Percentiles rank a stretch among this genome's conserved stretches.
phyloP scores from a whole-genome alignment of 1,284 basidiomycete species.

The Pseudozyma sp. region DNA sequence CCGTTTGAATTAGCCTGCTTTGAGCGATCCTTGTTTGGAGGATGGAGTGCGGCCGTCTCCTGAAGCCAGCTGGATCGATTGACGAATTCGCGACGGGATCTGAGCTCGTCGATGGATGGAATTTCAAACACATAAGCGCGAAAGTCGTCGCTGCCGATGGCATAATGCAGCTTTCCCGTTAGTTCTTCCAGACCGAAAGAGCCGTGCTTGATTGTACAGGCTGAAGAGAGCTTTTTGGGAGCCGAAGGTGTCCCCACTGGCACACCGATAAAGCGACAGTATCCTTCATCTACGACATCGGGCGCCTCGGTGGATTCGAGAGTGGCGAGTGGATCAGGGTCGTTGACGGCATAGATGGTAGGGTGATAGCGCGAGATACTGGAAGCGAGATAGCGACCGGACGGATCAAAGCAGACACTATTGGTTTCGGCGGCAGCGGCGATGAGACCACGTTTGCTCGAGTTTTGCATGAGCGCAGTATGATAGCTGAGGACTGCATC shows the following conservation, averaged over 20 bases:
- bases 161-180: constrained; percentile 30
- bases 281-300: background rate
- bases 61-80: constrained; percentile 15
- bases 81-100: constrained; percentile 21
- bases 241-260: constrained; percentile 13
- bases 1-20: background rate
- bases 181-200: constrained; percentile 32
- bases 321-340: constrained; percentile 29
- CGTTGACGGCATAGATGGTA: constrained; percentile 38
- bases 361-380: constrained; percentile 43
- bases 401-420: constrained; percentile 37
- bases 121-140: constrained; percentile 38
- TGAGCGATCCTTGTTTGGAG: background rate
- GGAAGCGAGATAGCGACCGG: constrained; percentile 32
- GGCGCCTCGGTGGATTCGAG: constrained; percentile 21
- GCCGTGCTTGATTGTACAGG: constrained; percentile 45
- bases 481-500: constrained; percentile 36
- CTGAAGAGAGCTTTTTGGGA: constrained; percentile 28
- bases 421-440: constrained; percentile 40
- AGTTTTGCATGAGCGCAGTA: constrained; percentile 33
- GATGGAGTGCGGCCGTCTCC: constrained; percentile 13
- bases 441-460: constrained; percentile 20
- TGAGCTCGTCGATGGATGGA: constrained; percentile 19
- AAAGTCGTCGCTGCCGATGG: constrained; percentile 45
- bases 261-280: background rate